Evolutionary conservation across 768 basidiomycete species (phyloP).

Genomic region (Chlorophyllum brunneum): DNA sequence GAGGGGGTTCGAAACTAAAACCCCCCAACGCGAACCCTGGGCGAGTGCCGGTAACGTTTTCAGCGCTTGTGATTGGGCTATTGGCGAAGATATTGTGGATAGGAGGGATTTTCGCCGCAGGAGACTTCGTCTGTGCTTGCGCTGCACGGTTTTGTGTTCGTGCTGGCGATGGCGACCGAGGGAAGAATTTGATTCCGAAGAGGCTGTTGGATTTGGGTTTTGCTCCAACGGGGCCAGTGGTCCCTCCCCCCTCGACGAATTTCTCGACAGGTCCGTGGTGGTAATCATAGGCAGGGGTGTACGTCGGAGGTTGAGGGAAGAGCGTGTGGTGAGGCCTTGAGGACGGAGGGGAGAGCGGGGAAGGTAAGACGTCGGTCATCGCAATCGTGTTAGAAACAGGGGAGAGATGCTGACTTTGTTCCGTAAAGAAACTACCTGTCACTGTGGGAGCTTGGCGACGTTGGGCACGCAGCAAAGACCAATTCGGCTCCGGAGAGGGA

Average conservation of each 20-base stretch:
- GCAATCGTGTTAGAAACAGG: constrained; percentile 30
- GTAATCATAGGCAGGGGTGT: constrained; percentile 10
- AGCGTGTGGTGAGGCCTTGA: constrained; percentile 28
- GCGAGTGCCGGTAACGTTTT: constrained; percentile 9
- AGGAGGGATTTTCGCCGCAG: constrained; percentile 7
- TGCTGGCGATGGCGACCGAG: constrained; percentile 43
- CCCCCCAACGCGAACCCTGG: constrained; percentile 8
- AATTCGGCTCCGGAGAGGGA: constrained; percentile 21
- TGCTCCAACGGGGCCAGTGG: constrained; percentile 4
- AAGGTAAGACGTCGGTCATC: constrained; percentile 35
- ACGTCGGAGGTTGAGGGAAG: constrained; percentile 14
- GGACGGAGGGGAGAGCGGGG: constrained; percentile 18
- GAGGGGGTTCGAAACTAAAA: constrained; percentile 11
- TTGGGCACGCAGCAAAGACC: constrained; percentile 25
- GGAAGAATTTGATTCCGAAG: constrained; percentile 46
- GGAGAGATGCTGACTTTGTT: constrained; percentile 41
- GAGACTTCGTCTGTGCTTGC: constrained; percentile 7
- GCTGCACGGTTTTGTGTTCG: neutral
- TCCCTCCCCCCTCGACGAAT: constrained; percentile 12
- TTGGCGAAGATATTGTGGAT: constrained; percentile 2
- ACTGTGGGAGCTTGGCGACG: constrained; percentile 25
- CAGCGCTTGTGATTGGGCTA: constrained; percentile 12
- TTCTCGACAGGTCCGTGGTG: constrained; percentile 19
- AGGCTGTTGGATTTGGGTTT: constrained; percentile 32
- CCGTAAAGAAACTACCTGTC: constrained; percentile 13